Conservation (phyloP, 768 basidiomycete species). For the Pholiota microspora region DNA sequence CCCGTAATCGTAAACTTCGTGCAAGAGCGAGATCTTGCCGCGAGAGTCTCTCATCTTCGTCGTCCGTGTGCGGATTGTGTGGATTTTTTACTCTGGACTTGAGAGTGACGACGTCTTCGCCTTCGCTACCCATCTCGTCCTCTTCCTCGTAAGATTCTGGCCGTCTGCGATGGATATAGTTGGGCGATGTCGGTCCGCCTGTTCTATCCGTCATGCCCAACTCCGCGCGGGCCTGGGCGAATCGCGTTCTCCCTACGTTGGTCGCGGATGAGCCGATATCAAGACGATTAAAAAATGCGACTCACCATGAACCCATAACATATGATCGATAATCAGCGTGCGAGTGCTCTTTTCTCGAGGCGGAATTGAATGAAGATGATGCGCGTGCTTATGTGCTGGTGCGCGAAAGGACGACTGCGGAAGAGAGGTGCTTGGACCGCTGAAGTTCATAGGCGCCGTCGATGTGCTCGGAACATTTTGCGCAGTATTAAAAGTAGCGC, state of each 20-base stretch:
- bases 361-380: slow-evolving; percentile 84
- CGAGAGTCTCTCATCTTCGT: slow-evolving; percentile 55
- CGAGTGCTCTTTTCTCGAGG: slow-evolving; percentile 87
- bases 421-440: slow-evolving; percentile 13
- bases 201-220: slow-evolving; percentile 84
- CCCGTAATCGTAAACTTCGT: slow-evolving; percentile 61
- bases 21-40: slow-evolving; percentile 65
- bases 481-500: slow-evolving; percentile 3
- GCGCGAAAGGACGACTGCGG: slow-evolving; percentile 49
- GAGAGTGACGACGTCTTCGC: slow-evolving; percentile 53
- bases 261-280: not conserved
- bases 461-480: slow-evolving; percentile 15
- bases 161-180: slow-evolving; percentile 62
- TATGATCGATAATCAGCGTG: slow-evolving; percentile 84
- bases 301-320: slow-evolving; percentile 77
- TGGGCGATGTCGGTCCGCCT: slow-evolving; percentile 58
- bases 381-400: slow-evolving; percentile 85
- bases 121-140: slow-evolving; percentile 62
- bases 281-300: not conserved
- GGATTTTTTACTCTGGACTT: slow-evolving; percentile 49
- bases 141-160: slow-evolving; percentile 80
- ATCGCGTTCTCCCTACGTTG: slow-evolving; percentile 59
- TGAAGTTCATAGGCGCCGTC: slow-evolving; percentile 11
- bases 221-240: slow-evolving; percentile 82
- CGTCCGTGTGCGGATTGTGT: slow-evolving; percentile 45